These are phyloP conservation scores for Nicotiana noctiflora DNA, from an alignment of 257 asterid genomes.

Conservation along the genomic window DNA sequence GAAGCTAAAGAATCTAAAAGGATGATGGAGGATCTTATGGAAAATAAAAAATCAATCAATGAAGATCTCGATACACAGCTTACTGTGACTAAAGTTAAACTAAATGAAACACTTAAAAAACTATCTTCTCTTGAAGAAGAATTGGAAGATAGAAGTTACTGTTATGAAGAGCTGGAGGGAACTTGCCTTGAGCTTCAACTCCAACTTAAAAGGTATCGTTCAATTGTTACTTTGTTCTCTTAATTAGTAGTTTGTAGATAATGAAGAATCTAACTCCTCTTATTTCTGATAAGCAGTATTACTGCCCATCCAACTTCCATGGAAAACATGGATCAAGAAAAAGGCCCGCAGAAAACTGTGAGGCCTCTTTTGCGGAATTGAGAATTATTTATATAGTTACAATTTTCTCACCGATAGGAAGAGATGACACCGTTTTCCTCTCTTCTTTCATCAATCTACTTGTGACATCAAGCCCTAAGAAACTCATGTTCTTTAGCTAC, in stretches of 20 bases:
- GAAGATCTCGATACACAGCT: constrained; percentile 76
- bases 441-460: not conserved
- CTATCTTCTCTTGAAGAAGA: constrained; percentile 63
- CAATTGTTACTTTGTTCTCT: not conserved
- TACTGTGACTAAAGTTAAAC: constrained; percentile 33
- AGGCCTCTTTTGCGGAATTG: constrained; percentile 19
- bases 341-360: constrained; percentile 47
- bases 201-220: constrained; percentile 67
- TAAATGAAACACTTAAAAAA: constrained; percentile 44
- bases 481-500: too few species aligned
- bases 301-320: constrained; percentile 23
- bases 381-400: too few species aligned
- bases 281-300: constrained; percentile 26
- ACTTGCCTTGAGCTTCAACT: constrained; percentile 82
- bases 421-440: not conserved
- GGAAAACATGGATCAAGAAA: constrained; percentile 37
- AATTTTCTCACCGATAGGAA: not conserved
- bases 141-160: constrained; percentile 51
- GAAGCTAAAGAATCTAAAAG: constrained; percentile 41
- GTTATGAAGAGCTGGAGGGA: constrained; percentile 68
- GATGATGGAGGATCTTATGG: constrained; percentile 47
- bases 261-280: not conserved
- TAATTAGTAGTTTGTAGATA: not conserved
- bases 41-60: constrained; percentile 50
- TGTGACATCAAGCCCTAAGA: too few species aligned